phyloP scores from a whole-genome alignment of 495 filamentous ascomycete genomes.

The Neurospora discreta region DNA sequence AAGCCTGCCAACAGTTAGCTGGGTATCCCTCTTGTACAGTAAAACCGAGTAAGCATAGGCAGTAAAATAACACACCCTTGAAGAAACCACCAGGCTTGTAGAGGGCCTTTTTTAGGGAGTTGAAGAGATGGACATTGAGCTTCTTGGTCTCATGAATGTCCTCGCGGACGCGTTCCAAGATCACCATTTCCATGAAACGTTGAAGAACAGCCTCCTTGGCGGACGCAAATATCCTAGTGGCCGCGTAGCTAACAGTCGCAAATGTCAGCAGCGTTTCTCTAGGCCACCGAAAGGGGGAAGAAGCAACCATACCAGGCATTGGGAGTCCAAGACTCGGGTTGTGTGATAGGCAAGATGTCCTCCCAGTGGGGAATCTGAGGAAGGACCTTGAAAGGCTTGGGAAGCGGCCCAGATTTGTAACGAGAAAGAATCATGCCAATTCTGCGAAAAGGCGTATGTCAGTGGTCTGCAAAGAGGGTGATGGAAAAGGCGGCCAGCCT shows the following conservation, averaged over 20 bases:
- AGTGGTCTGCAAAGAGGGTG: constrained; percentile 5
- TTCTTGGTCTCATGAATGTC: constrained; percentile 72
- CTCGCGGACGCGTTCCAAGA: constrained; percentile 80
- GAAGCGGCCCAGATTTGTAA: constrained; percentile 89
- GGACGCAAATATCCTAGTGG: constrained; percentile 80
- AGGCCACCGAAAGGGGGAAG: not conserved
- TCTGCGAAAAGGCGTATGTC: constrained; percentile 25
- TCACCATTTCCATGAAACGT: constrained; percentile 64
- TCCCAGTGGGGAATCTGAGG: constrained; percentile 86
- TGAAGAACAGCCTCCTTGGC: constrained; percentile 65
- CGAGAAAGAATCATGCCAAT: constrained; percentile 80
- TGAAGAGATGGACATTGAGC: constrained; percentile 90
- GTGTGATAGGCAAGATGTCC: constrained; percentile 42
- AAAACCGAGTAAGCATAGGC: not conserved
- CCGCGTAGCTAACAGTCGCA: constrained; percentile 56
- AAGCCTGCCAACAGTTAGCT: constrained; percentile 29
- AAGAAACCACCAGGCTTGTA: constrained; percentile 97
- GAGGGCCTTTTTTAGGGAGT: constrained; percentile 77
- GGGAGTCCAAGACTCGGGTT: constrained; percentile 46
- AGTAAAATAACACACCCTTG: constrained; percentile 49
- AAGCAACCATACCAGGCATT: constrained; percentile 37
- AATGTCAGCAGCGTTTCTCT: not conserved
- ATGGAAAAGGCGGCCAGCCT: constrained; percentile 18
- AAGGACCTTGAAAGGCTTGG: constrained; percentile 95
- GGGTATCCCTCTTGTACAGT: not conserved